Evolutionary conservation across 2,329 filamentous ascomycete genomes (phyloP).

Genomic region (Colletotrichum agaves): DNA sequence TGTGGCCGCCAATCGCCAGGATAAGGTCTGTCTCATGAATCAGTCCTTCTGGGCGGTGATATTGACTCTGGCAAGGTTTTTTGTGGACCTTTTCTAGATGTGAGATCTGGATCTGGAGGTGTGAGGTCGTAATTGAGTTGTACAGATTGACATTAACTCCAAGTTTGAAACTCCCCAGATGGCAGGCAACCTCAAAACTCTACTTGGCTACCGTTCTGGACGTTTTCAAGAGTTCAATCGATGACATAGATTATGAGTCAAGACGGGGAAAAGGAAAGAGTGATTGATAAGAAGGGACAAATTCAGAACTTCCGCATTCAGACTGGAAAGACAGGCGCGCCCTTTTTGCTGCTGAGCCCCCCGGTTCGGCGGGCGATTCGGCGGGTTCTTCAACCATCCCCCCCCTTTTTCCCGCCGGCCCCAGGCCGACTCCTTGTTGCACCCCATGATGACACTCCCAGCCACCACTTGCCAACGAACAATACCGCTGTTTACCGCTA

Average conservation of each 20-base stretch:
- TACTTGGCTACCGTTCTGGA: neutral
- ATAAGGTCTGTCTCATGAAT: slow-evolving; percentile 3
- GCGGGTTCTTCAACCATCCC: no score
- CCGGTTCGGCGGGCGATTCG: no score
- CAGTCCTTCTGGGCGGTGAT: neutral
- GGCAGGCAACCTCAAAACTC: neutral
- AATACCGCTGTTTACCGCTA: neutral
- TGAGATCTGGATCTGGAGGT: neutral
- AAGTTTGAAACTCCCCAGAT: neutral
- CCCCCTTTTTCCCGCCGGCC: neutral
- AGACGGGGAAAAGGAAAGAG: neutral
- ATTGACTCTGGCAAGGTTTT: neutral
- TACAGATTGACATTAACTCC: neutral
- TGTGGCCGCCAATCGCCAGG: neutral
- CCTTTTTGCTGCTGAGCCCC: no score
- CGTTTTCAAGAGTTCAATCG: neutral
- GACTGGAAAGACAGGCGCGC: neutral
- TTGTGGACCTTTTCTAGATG: neutral
- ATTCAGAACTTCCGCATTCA: slow-evolving; percentile 16
- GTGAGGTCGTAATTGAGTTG: neutral
- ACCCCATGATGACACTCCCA: neutral
- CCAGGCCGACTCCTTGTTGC: slow-evolving; percentile 11
- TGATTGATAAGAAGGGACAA: neutral
- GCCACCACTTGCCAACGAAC: neutral
- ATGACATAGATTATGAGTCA: slow-evolving; percentile 24